phyloP scores from a whole-genome alignment of 1,139 yeast species.

The Yamadazyma kanchanaburiensis region DNA sequence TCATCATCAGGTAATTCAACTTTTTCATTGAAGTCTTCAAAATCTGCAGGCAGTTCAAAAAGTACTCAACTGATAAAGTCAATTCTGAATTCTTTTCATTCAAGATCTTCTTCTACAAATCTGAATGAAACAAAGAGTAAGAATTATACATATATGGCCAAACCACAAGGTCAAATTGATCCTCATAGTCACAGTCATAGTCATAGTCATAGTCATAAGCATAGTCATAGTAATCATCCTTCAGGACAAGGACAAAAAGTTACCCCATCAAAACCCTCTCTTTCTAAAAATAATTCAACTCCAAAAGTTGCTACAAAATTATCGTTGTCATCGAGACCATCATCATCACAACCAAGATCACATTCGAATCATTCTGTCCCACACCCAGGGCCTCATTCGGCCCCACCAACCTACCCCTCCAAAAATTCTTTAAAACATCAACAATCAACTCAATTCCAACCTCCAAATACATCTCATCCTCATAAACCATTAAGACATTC shows the following conservation, averaged over 20 bases:
- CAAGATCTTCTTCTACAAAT: conserved; percentile 11
- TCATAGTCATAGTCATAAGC: no score
- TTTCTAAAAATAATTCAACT: no score
- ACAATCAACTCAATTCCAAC: background rate
- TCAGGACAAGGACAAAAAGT: no score
- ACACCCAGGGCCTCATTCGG: no score
- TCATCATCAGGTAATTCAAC: conserved; percentile 10
- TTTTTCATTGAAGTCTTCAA: conserved; percentile 11
- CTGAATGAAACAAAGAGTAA: conserved; percentile 9
- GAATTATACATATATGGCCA: no score
- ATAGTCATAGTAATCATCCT: conserved; percentile 6
- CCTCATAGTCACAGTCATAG: no score
- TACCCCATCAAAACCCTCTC: no score
- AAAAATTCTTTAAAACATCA: no score
- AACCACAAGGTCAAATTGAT: no score
- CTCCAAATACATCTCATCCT: conserved; percentile 1
- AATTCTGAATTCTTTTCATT: conserved; percentile 6
- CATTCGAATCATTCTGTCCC: no score
- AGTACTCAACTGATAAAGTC: conserved; percentile 6
- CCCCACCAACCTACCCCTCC: background rate
- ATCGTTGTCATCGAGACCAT: conserved; percentile 1
- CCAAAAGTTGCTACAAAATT: conserved; percentile 1
- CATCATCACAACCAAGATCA: no score
- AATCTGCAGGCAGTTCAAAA: conserved; percentile 5
- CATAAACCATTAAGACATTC: conserved; percentile 7